A percentile compares a stretch with the other conserved stretches of the same genome.
These are phyloP conservation scores for Eutrema heterophyllum DNA, from an alignment of 345 rosid species.

Conservation along the genomic window DNA sequence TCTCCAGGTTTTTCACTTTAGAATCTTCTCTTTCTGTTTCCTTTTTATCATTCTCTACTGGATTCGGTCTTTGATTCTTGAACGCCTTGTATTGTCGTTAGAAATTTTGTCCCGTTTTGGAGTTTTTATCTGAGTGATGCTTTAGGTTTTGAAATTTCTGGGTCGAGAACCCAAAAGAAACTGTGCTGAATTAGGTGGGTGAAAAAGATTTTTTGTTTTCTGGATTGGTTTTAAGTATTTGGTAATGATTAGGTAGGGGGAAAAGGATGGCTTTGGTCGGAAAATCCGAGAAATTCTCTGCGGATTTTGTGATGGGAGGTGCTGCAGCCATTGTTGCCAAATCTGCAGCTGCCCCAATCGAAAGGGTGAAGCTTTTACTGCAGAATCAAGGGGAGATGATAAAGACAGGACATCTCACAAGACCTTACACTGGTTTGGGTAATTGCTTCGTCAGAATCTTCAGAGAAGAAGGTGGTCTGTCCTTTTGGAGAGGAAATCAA, in stretches of 20 bases:
- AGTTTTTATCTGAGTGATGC: not conserved
- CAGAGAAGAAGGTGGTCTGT: constrained; percentile 73
- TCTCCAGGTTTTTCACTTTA: constrained; percentile 20
- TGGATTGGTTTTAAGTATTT: not conserved
- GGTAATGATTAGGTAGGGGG: constrained; percentile 11
- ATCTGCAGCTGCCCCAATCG: constrained; percentile 86
- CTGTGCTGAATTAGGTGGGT: not conserved
- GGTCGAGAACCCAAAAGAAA: not conserved
- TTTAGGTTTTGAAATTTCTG: not conserved
- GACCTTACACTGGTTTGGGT: constrained; percentile 56
- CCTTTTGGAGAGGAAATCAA: constrained; percentile 97
- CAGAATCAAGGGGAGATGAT: constrained; percentile 95
- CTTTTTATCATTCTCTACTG: not conserved
- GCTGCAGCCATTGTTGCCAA: constrained; percentile 69
- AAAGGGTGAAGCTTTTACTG: constrained; percentile 86
- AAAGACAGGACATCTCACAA: constrained; percentile 62
- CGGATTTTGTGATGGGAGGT: constrained; percentile 80
- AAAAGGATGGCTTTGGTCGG: constrained; percentile 29
- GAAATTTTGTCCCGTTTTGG: not conserved
- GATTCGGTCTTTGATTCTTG: not conserved
- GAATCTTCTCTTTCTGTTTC: not conserved
- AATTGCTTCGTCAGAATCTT: constrained; percentile 74
- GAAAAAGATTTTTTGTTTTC: no score
- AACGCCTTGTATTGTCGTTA: not conserved
- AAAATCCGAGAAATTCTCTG: constrained; percentile 60